A percentile compares a stretch with the other conserved stretches of the same genome.
These are phyloP conservation scores for Aspergillus cejpii DNA, from an alignment of 2,329 filamentous ascomycete species.

Conservation along the genomic window DNA sequence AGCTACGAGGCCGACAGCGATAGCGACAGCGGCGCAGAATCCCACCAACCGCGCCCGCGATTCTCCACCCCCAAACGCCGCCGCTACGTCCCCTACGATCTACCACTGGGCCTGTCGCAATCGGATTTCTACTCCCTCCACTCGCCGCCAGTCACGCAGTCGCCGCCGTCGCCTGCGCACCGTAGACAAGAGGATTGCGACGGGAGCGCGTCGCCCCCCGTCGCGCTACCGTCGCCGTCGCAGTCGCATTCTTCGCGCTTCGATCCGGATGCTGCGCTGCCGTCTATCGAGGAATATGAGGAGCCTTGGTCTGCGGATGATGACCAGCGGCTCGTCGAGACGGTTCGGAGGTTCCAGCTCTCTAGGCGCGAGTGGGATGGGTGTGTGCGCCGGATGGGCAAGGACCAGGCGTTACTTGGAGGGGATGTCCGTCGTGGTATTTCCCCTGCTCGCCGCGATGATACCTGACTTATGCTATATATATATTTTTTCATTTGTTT, in stretches of 20 bases:
- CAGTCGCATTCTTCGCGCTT: constrained; percentile 11
- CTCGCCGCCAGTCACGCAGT: constrained; percentile 30
- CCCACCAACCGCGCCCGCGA: constrained; percentile 14
- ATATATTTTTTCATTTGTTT: constrained; percentile 4
- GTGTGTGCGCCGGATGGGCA: constrained; percentile 40
- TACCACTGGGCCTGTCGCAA: constrained; percentile 40
- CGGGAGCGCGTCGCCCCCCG: constrained; percentile 8
- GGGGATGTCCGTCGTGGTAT: too few species aligned
- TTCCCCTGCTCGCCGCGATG: too few species aligned
- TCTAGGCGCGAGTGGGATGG: constrained; percentile 42
- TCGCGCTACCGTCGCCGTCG: constrained; percentile 1
- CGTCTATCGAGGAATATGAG: constrained; percentile 29
- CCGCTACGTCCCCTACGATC: constrained; percentile 37
- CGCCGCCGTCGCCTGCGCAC: constrained; percentile 24
- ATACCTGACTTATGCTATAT: constrained; percentile 7
- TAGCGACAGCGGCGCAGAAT: constrained; percentile 10
- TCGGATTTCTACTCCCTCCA: constrained; percentile 42
- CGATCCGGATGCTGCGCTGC: constrained; percentile 30
- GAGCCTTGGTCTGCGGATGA: constrained; percentile 36
- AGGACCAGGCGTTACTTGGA: constrained; percentile 37
- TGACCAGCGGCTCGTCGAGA: constrained; percentile 38
- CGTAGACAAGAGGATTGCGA: constrained; percentile 10
- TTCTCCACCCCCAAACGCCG: constrained; percentile 43
- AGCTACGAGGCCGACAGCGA: constrained; percentile 23
- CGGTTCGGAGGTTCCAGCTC: constrained; percentile 41